Conservation (phyloP, 2,329 filamentous ascomycete genomes). For the Aspergillus brasiliensis region DNA sequence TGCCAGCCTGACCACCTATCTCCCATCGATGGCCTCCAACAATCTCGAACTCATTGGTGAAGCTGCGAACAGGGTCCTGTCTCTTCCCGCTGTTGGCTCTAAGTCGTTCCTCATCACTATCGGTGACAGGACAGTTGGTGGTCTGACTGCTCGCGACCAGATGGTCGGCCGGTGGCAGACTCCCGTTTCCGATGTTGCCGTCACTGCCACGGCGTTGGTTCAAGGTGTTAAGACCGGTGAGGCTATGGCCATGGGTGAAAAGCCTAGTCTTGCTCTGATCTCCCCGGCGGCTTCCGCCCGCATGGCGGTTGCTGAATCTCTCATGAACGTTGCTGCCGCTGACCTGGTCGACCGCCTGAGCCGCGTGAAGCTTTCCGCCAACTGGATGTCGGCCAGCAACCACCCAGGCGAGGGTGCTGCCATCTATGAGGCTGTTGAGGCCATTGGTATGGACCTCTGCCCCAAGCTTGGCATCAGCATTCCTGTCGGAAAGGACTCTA, state of each 20-base stretch:
- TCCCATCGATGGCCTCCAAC: conserved; percentile 57
- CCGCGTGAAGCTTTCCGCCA: conserved; percentile 85
- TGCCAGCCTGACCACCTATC: conserved; percentile 68
- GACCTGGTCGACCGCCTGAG: conserved; percentile 71
- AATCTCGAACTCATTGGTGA: conserved; percentile 57
- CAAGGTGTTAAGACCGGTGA: conserved; percentile 77
- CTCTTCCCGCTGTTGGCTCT: conserved; percentile 87
- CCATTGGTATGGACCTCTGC: conserved; percentile 90
- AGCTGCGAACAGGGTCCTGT: conserved; percentile 78
- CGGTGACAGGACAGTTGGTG: conserved; percentile 87
- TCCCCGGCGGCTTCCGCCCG: conserved; percentile 86
- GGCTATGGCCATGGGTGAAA: conserved; percentile 98
- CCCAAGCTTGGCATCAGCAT: conserved; percentile 88
- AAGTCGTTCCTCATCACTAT: conserved; percentile 98
- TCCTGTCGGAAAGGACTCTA: conserved; percentile 96
- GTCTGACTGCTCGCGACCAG: conserved; percentile 84
- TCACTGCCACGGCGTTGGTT: conserved; percentile 80
- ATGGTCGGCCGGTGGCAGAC: conserved; percentile 97
- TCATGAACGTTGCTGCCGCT: conserved; percentile 89
- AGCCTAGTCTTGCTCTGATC: conserved; percentile 84
- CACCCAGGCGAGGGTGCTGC: conserved; percentile 91
- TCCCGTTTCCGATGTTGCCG: conserved; percentile 89
- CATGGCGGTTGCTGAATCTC: conserved; percentile 92
- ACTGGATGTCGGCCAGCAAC: conserved; percentile 98
- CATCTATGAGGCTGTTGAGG: conserved; percentile 89